Evolutionary conservation across 148 eudicot genomes (phyloP).

Genomic region (Vaccinium myrtillus): DNA sequence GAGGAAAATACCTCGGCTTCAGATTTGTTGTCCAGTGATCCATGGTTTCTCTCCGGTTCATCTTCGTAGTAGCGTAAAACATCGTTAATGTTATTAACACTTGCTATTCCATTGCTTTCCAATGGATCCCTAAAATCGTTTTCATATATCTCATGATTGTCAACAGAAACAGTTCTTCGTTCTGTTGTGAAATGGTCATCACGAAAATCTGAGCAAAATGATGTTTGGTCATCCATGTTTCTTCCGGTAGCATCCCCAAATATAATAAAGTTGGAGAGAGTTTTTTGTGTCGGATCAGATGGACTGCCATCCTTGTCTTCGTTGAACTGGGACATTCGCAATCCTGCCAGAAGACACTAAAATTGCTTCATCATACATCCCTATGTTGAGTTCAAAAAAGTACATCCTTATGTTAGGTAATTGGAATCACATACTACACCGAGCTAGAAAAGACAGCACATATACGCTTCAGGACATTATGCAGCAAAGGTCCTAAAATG

Average conservation of each 20-base stretch:
- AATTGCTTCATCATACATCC: neutral
- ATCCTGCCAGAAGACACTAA: slow-evolving; percentile 45
- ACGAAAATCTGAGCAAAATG: slow-evolving; percentile 30
- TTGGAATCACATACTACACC: neutral
- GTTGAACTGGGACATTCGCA: slow-evolving; percentile 82
- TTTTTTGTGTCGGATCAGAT: slow-evolving; percentile 77
- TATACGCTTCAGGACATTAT: neutral
- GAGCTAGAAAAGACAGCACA: neutral
- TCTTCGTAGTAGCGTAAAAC: slow-evolving; percentile 16
- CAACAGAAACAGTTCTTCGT: slow-evolving; percentile 26
- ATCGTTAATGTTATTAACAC: slow-evolving; percentile 28
- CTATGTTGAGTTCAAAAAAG: neutral
- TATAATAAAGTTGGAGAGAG: slow-evolving; percentile 66
- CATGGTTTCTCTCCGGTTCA: slow-evolving; percentile 13
- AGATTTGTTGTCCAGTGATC: slow-evolving; percentile 8
- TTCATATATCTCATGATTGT: slow-evolving; percentile 24
- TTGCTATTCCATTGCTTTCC: slow-evolving; percentile 33
- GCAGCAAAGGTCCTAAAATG: neutral
- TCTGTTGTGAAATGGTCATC: slow-evolving; percentile 22
- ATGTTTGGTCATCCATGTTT: slow-evolving; percentile 25
- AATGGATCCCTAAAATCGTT: slow-evolving; percentile 26
- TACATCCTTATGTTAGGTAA: neutral
- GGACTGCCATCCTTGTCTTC: slow-evolving; percentile 55
- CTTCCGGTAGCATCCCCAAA: slow-evolving; percentile 38
- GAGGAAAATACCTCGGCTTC: slow-evolving; percentile 21